phyloP scores from a whole-genome alignment of 768 basidiomycete species.

The Panus rudis region DNA sequence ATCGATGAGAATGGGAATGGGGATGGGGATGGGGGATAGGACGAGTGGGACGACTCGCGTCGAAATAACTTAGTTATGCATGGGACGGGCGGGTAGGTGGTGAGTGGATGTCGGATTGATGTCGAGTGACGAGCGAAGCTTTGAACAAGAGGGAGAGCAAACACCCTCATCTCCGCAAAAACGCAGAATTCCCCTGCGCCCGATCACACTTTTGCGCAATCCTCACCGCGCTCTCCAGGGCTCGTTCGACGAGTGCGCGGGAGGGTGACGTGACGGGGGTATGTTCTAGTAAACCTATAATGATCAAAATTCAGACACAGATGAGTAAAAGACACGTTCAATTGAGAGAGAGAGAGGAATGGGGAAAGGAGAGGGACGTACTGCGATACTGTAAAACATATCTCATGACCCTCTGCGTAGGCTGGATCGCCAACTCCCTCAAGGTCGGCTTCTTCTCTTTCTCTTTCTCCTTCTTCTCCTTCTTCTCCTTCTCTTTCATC shows the following conservation, averaged over 20 bases:
- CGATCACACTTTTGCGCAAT: conserved; percentile 56
- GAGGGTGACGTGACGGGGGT: conserved; percentile 44
- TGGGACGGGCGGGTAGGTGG: too few species aligned
- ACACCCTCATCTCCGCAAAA: conserved; percentile 20
- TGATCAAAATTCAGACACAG: conserved; percentile 1
- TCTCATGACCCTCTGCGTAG: conserved; percentile 56
- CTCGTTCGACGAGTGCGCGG: conserved; percentile 46
- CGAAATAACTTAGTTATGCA: too few species aligned
- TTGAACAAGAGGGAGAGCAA: conserved; percentile 4
- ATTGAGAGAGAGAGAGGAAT: conserved; percentile 1
- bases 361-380: conserved; percentile 22
- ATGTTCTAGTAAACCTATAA: conserved; percentile 43
- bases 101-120: too few species aligned
- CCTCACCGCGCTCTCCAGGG: conserved; percentile 47
- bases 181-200: conserved; percentile 49
- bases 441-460: conserved; percentile 25
- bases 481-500: conserved; percentile 7
- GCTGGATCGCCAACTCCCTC: conserved; percentile 57
- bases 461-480: conserved; percentile 7
- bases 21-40: too few species aligned
- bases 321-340: not conserved
- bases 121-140: too few species aligned
- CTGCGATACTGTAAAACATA: conserved; percentile 58
- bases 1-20: too few species aligned
- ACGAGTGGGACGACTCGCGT: too few species aligned